Evolutionary conservation across 305 asterid genomes (phyloP).

Genomic region (Fraxinus xanthoxyloides): DNA sequence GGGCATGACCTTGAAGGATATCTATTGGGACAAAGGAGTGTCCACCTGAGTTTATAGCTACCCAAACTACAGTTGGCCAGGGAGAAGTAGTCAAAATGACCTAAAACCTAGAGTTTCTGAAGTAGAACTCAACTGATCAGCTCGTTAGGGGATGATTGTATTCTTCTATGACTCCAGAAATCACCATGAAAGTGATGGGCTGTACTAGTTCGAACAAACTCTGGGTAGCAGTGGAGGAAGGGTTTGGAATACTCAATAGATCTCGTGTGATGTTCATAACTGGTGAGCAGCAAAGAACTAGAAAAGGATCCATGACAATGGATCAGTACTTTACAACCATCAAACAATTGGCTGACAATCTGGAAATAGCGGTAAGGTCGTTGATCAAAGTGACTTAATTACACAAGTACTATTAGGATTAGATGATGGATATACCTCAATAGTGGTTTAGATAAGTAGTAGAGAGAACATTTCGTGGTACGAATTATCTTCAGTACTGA

Average conservation of each 20-base stretch:
- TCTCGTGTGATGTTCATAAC: neutral
- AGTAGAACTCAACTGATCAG: neutral
- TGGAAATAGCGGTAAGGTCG: no score
- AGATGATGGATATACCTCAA: neutral
- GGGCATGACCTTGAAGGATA: no score
- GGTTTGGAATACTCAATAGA: neutral
- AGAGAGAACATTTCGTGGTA: neutral
- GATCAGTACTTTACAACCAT: no score
- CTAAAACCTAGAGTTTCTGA: neutral
- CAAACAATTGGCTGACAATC: no score
- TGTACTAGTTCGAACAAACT: neutral
- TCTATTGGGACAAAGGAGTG: no score
- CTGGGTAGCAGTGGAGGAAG: neutral
- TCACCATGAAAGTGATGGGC: neutral
- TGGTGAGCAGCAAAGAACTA: neutral
- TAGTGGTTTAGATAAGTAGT: neutral
- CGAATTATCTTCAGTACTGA: neutral
- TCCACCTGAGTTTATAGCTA: no score
- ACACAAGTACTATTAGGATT: neutral
- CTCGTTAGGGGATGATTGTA: neutral
- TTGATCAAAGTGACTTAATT: no score
- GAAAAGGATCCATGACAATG: neutral
- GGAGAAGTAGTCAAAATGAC: neutral
- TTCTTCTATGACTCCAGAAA: neutral
- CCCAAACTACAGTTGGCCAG: neutral